phyloP scores from a whole-genome alignment of 768 basidiomycete species.

The Mycena polygramma region DNA sequence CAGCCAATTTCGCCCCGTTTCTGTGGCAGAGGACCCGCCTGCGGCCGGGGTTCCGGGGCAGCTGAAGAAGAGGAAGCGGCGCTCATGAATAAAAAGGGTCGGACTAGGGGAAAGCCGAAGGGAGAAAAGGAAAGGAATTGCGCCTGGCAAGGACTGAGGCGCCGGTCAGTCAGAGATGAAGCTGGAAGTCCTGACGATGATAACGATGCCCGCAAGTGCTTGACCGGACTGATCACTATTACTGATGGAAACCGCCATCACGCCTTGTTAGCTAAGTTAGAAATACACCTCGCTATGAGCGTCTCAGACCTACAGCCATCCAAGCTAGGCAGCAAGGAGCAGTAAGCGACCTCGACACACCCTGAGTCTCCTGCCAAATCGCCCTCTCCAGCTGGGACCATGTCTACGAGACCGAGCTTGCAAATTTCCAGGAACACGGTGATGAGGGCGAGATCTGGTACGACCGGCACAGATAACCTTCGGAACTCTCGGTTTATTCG shows the following conservation, averaged over 20 bases:
- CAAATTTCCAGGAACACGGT: slow-evolving; percentile 80
- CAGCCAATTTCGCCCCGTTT: slow-evolving; percentile 59
- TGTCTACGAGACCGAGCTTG: slow-evolving; percentile 78
- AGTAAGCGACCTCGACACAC: slow-evolving; percentile 62
- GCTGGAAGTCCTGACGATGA: slow-evolving; percentile 3
- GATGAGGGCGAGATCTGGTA: slow-evolving; percentile 92
- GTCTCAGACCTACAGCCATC: slow-evolving; percentile 72
- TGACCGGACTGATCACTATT: too few species aligned
- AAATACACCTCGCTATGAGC: slow-evolving; percentile 41
- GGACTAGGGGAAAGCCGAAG: slow-evolving; percentile 38
- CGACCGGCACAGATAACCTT: slow-evolving; percentile 14
- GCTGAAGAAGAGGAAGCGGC: slow-evolving; percentile 26
- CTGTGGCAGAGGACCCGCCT: slow-evolving; percentile 73
- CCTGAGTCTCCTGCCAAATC: slow-evolving; percentile 6
- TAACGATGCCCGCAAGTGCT: slow-evolving; percentile 10
- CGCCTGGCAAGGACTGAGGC: slow-evolving; percentile 57
- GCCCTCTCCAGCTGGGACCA: slow-evolving; percentile 74
- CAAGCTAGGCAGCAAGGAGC: slow-evolving; percentile 81
- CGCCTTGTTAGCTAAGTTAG: too few species aligned
- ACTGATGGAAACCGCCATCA: too few species aligned
- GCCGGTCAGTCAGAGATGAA: slow-evolving; percentile 28
- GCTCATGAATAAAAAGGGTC: slow-evolving; percentile 33
- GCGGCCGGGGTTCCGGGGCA: slow-evolving; percentile 50
- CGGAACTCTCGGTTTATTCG: slow-evolving; percentile 2
- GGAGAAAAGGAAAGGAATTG: slow-evolving; percentile 49